Percentiles rank a stretch among this genome's conserved stretches.
Evolutionary conservation across 345 rosid species (phyloP).

Genomic region (thale cress (Arabidopsis thaliana)): TAIR10.1 NC_003075.7:14062001-14062500

Average conservation of each 20-base stretch:
- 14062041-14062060: constrained; percentile 85
- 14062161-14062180: constrained; percentile 4
- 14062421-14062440: background rate
- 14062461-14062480: constrained; percentile 81
- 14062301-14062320: constrained; percentile 97
- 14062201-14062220: background rate
- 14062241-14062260: constrained; percentile 83
- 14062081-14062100: constrained; percentile 50
- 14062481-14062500: constrained; percentile 97
- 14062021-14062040: constrained; percentile 84
- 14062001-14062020: constrained; percentile 89
- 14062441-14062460: background rate
- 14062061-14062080: constrained; percentile 86
- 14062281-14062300: constrained; percentile 94
- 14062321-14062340: constrained; percentile 91
- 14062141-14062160: constrained; percentile 2
- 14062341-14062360: constrained; percentile 94
- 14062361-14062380: constrained; percentile 11
- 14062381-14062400: background rate
- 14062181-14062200: background rate
- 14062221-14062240: constrained; percentile 23
- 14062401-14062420: background rate
- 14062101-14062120: constrained; percentile 6
- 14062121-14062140: background rate
- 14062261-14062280: constrained; percentile 98